Evolutionary conservation across 2,329 filamentous ascomycete species (phyloP).

Genomic region (Teratosphaeria viscida): DNA sequence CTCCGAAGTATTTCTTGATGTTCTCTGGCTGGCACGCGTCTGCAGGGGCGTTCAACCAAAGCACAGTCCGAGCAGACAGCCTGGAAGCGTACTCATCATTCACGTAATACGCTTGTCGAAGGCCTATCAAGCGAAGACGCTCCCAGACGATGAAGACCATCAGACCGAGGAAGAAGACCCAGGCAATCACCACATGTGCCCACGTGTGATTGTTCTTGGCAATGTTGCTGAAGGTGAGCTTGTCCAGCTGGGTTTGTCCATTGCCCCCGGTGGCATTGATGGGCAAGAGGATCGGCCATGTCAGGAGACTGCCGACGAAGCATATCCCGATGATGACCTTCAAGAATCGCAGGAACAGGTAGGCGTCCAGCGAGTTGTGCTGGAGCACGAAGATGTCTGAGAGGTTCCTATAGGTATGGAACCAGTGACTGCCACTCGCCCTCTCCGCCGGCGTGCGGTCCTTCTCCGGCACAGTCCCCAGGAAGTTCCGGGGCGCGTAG

Average conservation of each 20-base stretch:
- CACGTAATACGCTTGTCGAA: constrained; percentile 38
- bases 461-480: constrained; percentile 23
- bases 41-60: constrained; percentile 37
- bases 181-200: constrained; percentile 34
- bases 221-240: constrained; percentile 30
- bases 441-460: constrained; percentile 20
- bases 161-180: constrained; percentile 31
- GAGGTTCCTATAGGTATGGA: constrained; percentile 35
- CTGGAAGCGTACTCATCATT: constrained; percentile 34
- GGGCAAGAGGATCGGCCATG: constrained; percentile 38
- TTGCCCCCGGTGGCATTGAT: constrained; percentile 34
- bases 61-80: constrained; percentile 37
- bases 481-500: constrained; percentile 24
- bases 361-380: constrained; percentile 40
- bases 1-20: constrained; percentile 26
- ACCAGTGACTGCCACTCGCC: constrained; percentile 31
- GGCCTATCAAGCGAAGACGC: constrained; percentile 37
- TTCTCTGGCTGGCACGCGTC: constrained; percentile 20
- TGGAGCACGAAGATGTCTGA: constrained; percentile 37
- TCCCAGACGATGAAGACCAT: constrained; percentile 36
- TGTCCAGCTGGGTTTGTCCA: constrained; percentile 21
- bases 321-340: constrained; percentile 34
- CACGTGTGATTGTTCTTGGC: constrained; percentile 33
- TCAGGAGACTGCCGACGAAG: constrained; percentile 33
- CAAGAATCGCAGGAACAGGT: constrained; percentile 38